phyloP scores from a whole-genome alignment of 2,329 filamentous ascomycete species.

The Penicillium sp. region DNA sequence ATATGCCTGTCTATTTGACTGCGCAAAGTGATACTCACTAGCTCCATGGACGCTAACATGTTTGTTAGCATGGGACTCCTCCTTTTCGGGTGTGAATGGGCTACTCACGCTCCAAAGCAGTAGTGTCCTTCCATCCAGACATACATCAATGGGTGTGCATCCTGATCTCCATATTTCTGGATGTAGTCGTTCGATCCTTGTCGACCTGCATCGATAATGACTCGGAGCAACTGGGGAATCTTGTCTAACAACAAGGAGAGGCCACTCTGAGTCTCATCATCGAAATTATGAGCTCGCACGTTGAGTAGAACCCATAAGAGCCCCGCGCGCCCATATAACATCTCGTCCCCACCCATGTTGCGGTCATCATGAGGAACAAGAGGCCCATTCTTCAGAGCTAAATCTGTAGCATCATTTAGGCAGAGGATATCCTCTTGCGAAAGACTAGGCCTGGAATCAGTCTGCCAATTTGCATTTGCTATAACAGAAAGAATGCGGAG shows the following conservation, averaged over 20 bases:
- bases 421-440: constrained; percentile 27
- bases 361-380: constrained; percentile 25
- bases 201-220: constrained; percentile 35
- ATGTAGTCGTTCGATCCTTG: constrained; percentile 31
- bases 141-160: constrained; percentile 42
- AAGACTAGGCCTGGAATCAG: constrained; percentile 11
- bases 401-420: constrained; percentile 28
- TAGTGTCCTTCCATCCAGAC: constrained; percentile 37
- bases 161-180: constrained; percentile 28
- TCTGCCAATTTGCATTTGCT: constrained; percentile 10
- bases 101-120: constrained; percentile 39
- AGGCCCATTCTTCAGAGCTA: constrained; percentile 30
- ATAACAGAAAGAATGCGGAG: constrained; percentile 27
- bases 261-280: constrained; percentile 16
- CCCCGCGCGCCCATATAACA: constrained; percentile 40
- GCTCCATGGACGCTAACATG: constrained; percentile 29
- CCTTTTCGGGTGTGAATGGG: not conserved
- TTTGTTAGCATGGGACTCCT: not conserved
- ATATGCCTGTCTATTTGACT: not conserved
- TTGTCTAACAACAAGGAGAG: constrained; percentile 26
- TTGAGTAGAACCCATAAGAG: constrained; percentile 39
- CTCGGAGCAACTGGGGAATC: constrained; percentile 32
- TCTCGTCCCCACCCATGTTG: constrained; percentile 38
- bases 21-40: constrained; percentile 17
- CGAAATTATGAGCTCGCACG: constrained; percentile 27